Base-by-base conservation (phyloP, 106 monocot genomes). In the Dactylorhiza incarnata region DNA sequence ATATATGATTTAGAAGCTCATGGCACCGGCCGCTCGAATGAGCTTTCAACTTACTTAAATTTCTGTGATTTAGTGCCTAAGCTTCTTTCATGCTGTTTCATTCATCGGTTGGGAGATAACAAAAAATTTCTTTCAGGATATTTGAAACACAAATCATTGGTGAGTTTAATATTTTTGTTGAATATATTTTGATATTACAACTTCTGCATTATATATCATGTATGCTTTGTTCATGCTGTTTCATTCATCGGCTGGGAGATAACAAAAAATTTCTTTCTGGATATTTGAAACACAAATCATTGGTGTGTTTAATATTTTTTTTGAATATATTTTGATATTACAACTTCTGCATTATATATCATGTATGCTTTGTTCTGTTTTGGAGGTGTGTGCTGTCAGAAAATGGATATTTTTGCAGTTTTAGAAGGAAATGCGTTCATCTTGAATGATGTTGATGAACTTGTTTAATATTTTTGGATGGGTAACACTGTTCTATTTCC, bases 61-160 rank as follows among this genome's bases (percentile, higher is more conserved):
- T 78, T 89, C 25, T 49, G 55, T 15, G 70, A 84, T 55, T 67
- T 89, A 37, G 66, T 92, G 37, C 89, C 82, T 20, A 79, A 87
- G 11, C 73, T 92, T 76, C 68, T 85, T 25, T 65, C 65, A 77
- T 77, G 46, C 45, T 81, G 79, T 76, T 89, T 89, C 47, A 48
- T 62, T 26, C 51, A 79, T 66, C 68, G 75, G 25, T 26, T 80
- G 37, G 69, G 62, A 67, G 47, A 37, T 75, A 68, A 7, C 20
- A 45, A 58, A 23, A 83, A 65, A 12, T 11, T 22, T 49, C 76
- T 87, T 71, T 76, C 72, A 76, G 74, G 49, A 68, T 92, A 92
- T 52, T 68, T 85, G 74, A 82, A 69, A 58, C 85, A 92, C 81
- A 92, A 92, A 89, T 63, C 52, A 59, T 81, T 89, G 84, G 92